phyloP scores from a whole-genome alignment of 352 stramenopile species.

The Halophytophthora polymorphica region DNA sequence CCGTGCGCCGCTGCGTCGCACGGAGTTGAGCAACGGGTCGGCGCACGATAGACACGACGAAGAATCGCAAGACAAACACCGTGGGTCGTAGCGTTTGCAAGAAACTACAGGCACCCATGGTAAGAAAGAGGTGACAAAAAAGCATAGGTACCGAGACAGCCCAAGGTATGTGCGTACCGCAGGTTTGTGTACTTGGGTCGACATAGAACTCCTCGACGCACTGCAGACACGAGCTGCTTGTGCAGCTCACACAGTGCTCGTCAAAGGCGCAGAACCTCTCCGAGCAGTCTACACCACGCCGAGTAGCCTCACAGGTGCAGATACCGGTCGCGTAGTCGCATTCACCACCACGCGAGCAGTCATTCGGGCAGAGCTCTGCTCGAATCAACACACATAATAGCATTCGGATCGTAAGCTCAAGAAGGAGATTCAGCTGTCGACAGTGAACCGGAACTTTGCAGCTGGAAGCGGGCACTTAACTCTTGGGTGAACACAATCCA shows the following conservation, averaged over 20 bases:
- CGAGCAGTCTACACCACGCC: constrained; percentile 80
- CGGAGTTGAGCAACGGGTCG: constrained; percentile 89
- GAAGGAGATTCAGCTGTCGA: neutral
- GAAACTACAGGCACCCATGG: constrained; percentile 33
- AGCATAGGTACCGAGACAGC: neutral
- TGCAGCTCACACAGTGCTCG: constrained; percentile 86
- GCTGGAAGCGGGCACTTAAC: constrained; percentile 13
- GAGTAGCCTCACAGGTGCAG: constrained; percentile 75
- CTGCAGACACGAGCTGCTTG: constrained; percentile 65
- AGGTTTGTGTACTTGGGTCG: constrained; percentile 55
- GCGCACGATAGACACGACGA: constrained; percentile 82
- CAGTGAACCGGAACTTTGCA: neutral
- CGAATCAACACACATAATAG: neutral
- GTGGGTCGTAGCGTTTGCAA: constrained; percentile 87
- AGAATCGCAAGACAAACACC: constrained; percentile 86
- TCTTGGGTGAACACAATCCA: constrained; percentile 88
- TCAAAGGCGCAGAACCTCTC: constrained; percentile 72
- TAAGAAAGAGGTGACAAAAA: neutral
- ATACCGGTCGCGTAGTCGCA: constrained; percentile 89
- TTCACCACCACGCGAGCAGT: constrained; percentile 83
- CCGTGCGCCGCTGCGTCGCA: constrained; percentile 86
- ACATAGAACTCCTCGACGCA: constrained; percentile 90
- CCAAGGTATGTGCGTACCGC: constrained; percentile 34
- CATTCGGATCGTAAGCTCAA: neutral
- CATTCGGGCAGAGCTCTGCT: constrained; percentile 78